Evolutionary conservation across 2,329 filamentous ascomycete species (phyloP).

Genomic region (Colletotrichum sp.): DNA sequence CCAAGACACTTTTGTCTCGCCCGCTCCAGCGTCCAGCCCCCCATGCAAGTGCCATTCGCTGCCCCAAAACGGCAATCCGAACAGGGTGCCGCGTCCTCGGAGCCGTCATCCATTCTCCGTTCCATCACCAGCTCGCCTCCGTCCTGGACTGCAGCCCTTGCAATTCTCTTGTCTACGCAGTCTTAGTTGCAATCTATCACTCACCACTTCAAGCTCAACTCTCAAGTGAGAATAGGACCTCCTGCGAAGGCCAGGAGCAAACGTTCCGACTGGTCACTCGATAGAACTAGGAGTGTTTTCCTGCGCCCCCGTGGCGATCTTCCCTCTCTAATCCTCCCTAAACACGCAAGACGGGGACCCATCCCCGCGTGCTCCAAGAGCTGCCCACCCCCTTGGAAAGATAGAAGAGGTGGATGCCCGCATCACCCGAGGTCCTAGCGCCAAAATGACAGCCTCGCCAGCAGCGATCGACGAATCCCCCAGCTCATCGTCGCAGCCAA

Average conservation of each 20-base stretch:
- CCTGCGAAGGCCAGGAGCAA: not conserved
- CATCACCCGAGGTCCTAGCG: slow-evolving; percentile 18
- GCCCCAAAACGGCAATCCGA: slow-evolving; percentile 18
- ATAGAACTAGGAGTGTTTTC: not conserved
- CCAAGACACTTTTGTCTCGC: not conserved
- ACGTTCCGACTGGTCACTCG: not conserved
- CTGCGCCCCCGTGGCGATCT: not conserved
- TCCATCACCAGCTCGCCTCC: not conserved
- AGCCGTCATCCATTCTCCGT: slow-evolving; percentile 15
- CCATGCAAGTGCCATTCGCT: slow-evolving; percentile 9
- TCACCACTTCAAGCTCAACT: not conserved
- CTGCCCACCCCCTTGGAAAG: not conserved
- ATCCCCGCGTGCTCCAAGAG: slow-evolving; percentile 1
- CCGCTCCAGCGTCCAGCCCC: not conserved
- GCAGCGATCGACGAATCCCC: slow-evolving; percentile 8
- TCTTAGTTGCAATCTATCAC: not conserved
- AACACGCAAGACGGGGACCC: not conserved
- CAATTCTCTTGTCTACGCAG: not conserved
- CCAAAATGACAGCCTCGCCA: slow-evolving; percentile 14
- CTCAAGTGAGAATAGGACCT: not conserved
- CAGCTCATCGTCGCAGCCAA: not conserved
- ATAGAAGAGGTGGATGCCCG: slow-evolving; percentile 12
- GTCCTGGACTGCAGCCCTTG: not conserved
- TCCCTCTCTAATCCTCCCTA: not conserved
- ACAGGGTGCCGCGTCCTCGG: slow-evolving; percentile 11